Conservation (phyloP, 75 land plant genomes). For the Azolla pinnata region DNA sequence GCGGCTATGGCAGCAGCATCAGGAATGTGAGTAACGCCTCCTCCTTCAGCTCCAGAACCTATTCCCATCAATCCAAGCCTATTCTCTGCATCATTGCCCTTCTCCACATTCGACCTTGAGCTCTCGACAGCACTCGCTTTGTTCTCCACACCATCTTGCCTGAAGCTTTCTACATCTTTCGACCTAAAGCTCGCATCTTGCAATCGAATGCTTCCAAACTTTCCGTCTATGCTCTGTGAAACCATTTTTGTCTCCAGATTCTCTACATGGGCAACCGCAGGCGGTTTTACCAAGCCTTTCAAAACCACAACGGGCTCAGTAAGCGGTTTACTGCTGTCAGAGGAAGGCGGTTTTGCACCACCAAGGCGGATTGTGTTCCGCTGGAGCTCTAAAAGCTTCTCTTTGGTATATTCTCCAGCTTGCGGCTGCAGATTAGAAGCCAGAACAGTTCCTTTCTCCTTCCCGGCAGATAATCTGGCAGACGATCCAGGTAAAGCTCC, state of each 20-base stretch:
- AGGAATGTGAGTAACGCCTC: slow-evolving; percentile 44
- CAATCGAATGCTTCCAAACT: slow-evolving; percentile 1
- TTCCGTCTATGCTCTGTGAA: slow-evolving; percentile 6
- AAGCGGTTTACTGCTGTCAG: slow-evolving; percentile 12
- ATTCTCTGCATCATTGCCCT: slow-evolving; percentile 23
- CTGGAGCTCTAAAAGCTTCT: slow-evolving; percentile 77
- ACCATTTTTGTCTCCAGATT: slow-evolving; percentile 4
- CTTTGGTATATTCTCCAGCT: slow-evolving; percentile 83
- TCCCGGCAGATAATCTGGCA: slow-evolving; percentile 8
- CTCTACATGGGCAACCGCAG: background rate
- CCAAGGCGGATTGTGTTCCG: slow-evolving; percentile 78
- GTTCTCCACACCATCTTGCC: no score
- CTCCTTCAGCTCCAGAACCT: slow-evolving; percentile 26
- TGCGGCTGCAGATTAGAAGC: slow-evolving; percentile 78
- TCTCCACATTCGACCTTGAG: background rate
- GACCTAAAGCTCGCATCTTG: background rate
- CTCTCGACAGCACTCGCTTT: background rate
- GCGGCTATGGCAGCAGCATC: slow-evolving; percentile 77
- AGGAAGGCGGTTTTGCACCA: slow-evolving; percentile 22
- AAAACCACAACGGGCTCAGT: slow-evolving; percentile 71
- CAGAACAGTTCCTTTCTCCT: slow-evolving; percentile 12
- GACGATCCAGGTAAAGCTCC: slow-evolving; percentile 24
- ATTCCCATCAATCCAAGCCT: slow-evolving; percentile 39
- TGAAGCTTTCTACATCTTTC: no score
- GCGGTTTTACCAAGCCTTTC: slow-evolving; percentile 74